These are phyloP conservation scores for Macrolepiota dolichaula DNA, from an alignment of 768 basidiomycete genomes.

Conservation along the genomic window DNA sequence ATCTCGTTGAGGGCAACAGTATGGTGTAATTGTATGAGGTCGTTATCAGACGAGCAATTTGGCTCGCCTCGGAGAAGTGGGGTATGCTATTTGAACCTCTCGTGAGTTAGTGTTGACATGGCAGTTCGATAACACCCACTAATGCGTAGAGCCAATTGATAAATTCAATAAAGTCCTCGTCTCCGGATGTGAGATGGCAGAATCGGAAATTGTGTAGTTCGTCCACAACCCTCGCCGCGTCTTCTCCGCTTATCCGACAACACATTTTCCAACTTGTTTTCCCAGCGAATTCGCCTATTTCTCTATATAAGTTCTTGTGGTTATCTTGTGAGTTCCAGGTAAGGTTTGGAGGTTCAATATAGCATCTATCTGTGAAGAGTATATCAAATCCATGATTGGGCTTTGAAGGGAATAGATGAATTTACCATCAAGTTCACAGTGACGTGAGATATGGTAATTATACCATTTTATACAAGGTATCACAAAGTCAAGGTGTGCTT, in stretches of 20 bases:
- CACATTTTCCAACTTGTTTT: not conserved
- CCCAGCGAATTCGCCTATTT: not conserved
- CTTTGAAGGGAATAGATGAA: not conserved
- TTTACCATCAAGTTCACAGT: not conserved
- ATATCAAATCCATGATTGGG: not conserved
- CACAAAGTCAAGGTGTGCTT: not conserved
- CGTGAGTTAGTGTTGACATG: too few species aligned
- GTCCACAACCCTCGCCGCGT: not conserved
- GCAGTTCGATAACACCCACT: not conserved
- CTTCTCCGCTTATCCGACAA: not conserved
- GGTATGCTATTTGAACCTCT: too few species aligned
- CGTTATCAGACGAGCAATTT: too few species aligned
- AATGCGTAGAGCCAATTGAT: not conserved
- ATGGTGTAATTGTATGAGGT: too few species aligned
- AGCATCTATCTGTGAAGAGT: not conserved
- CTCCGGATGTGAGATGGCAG: not conserved
- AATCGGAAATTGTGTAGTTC: not conserved
- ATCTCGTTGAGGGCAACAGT: too few species aligned
- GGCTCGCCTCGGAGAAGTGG: too few species aligned
- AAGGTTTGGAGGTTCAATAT: not conserved
- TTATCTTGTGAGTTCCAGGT: not conserved
- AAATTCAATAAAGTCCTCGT: not conserved
- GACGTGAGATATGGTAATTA: slow-evolving; percentile 21
- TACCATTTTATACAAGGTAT: not conserved
- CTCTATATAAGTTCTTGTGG: not conserved